Base-by-base conservation (phyloP, 441 rosid species). In the Theobroma grandiflorum region DNA sequence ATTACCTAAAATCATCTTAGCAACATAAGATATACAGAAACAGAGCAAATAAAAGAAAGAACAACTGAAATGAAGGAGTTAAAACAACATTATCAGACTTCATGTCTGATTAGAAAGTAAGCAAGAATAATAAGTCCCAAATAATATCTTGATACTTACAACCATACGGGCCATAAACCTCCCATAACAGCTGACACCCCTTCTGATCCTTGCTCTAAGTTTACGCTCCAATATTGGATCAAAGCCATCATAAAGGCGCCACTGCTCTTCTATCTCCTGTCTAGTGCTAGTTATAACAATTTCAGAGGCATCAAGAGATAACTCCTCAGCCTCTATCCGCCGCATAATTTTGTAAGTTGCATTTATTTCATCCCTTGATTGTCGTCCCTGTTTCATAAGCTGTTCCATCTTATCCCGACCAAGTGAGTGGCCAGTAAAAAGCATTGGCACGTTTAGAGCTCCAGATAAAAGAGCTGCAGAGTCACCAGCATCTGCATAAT, bases 401-500 rank as follows among this genome's bases (percentile, higher is more conserved):
- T 96, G 98, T 78, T 95, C 98, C 49, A 93, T 86, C 88, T 96
- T 96, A 87, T 96, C 98, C 64, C 96, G 94, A 26, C 99, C 98
- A 75, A 96, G 94, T 84, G 98, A 96, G 80, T 96, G 99, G 0
- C 98, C 99, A 66, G 99, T 96, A 78, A 96, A 95, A 82, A 95
- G 91, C 99, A 95, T 95, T 6, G 99, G 99, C 43, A 97, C 99
- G 76, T 95, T 97, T 49, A 95, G 80, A 84, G 97, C 96, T 16
- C 99, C 99, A 80, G 99, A 92, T 55, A 97, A 81, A 87, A 95
- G 98, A 74, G 99, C 96, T 53, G 94, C 91, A 20, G 98, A 91
- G 78, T 97, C 93, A 63, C 99, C 99, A 40, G 99, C 98, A 89
- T 97, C 99, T 67, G 99, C 98, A 85, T 94, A 97, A 84, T 97